Percentiles rank a stretch among this genome's conserved stretches.
These are phyloP conservation scores for Calendula officinalis DNA, from an alignment of 129 eudicot species.

Conservation along the genomic window DNA sequence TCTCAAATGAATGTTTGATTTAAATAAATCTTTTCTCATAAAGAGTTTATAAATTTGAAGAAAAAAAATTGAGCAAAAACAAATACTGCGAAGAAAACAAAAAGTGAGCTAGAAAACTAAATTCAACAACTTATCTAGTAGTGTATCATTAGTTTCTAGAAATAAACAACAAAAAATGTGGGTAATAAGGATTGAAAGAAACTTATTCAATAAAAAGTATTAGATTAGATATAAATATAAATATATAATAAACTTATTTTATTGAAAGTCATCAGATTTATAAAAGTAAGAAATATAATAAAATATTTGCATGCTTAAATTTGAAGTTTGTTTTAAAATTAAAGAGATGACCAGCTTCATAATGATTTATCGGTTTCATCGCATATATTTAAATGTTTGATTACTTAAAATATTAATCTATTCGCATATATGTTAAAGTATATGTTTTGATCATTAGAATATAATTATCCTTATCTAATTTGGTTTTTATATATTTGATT, in stretches of 20 bases:
- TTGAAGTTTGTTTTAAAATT: constrained; percentile 16
- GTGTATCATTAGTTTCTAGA: too few species aligned
- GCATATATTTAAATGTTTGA: constrained; percentile 14
- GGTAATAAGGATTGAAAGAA: too few species aligned
- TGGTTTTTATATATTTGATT: constrained; percentile 10
- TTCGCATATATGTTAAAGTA: constrained; percentile 20
- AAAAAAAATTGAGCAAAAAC: too few species aligned
- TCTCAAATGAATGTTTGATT: too few species aligned
- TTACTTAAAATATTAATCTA: constrained; percentile 19
- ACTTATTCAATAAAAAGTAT: neutral
- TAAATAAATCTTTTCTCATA: too few species aligned
- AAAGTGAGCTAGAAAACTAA: too few species aligned
- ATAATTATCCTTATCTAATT: constrained; percentile 5
- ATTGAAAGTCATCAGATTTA: constrained; percentile 5
- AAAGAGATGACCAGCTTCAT: constrained; percentile 30
- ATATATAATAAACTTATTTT: neutral
- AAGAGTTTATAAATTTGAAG: too few species aligned
- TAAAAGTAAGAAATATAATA: constrained; percentile 25
- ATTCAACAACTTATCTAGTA: too few species aligned
- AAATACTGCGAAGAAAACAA: too few species aligned
- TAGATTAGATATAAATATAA: neutral
- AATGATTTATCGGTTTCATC: constrained; percentile 37
- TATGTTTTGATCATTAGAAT: constrained; percentile 11
- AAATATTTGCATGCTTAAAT: constrained; percentile 34
- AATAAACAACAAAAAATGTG: too few species aligned